A percentile compares a stretch with the other conserved stretches of the same genome.
Evolutionary conservation across 1,284 basidiomycete genomes (phyloP).

Genomic region (Chiua sp.): DNA sequence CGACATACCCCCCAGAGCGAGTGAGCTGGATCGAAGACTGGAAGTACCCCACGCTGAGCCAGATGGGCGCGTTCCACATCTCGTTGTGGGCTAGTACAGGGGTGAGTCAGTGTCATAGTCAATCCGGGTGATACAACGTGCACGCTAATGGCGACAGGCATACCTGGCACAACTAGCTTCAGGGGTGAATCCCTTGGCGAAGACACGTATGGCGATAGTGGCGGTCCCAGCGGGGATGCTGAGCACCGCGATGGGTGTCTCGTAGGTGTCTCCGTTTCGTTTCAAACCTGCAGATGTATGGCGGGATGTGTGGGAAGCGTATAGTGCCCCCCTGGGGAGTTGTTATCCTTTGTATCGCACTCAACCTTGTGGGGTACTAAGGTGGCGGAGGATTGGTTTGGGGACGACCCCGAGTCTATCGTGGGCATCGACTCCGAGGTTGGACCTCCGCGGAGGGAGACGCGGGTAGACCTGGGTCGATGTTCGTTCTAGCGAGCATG

Average conservation of each 20-base stretch:
- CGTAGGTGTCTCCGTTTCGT: slow-evolving; percentile 20
- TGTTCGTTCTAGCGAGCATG: too few species aligned
- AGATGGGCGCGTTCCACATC: slow-evolving; percentile 48
- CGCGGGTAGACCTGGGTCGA: too few species aligned
- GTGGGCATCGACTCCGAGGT: too few species aligned
- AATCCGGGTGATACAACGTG: too few species aligned
- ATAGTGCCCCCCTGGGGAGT: too few species aligned
- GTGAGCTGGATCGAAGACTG: slow-evolving; percentile 46
- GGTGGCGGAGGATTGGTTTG: too few species aligned
- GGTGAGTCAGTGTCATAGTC: slow-evolving; percentile 38
- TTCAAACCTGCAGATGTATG: too few species aligned
- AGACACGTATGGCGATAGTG: slow-evolving; percentile 23
- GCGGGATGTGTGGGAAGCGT: too few species aligned
- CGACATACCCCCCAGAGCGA: slow-evolving; percentile 43
- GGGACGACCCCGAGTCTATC: too few species aligned
- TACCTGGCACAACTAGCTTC: slow-evolving; percentile 40
- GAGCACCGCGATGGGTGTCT: slow-evolving; percentile 13
- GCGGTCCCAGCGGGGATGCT: slow-evolving; percentile 29
- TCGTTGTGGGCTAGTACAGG: slow-evolving; percentile 47
- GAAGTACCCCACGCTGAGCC: slow-evolving; percentile 34
- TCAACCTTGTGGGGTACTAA: too few species aligned
- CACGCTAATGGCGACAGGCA: slow-evolving; percentile 36
- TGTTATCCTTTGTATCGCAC: too few species aligned
- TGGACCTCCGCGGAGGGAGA: too few species aligned
- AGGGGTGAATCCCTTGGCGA: slow-evolving; percentile 38